Conservation (phyloP, 2,329 filamentous ascomycete species). For the Pseudophaeomoniella oleicola region DNA sequence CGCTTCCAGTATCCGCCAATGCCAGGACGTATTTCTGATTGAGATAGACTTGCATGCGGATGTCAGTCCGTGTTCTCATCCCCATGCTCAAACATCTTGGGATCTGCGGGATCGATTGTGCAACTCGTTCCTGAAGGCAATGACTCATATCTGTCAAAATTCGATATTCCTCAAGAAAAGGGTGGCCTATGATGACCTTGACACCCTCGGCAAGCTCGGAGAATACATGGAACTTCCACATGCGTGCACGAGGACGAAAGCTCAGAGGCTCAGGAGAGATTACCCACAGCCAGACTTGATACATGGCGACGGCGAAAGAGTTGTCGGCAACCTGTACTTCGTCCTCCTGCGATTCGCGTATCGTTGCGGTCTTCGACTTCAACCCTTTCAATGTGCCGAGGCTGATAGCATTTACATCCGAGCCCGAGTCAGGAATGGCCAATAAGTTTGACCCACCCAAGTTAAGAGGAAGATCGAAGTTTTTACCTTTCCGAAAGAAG, state of each 20-base stretch:
- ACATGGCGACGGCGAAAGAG: neutral
- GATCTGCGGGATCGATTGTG: no score
- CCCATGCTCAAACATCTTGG: constrained; percentile 1
- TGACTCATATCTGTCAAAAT: neutral
- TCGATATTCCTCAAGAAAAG: constrained; percentile 1
- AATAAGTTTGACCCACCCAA: neutral
- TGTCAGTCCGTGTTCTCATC: neutral
- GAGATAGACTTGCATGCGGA: constrained; percentile 1
- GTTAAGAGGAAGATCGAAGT: neutral
- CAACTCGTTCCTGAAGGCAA: neutral
- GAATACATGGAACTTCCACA: constrained; percentile 1
- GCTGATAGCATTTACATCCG: constrained; percentile 1
- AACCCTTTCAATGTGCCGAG: neutral
- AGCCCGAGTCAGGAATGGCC: constrained; percentile 1
- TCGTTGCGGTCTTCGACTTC: neutral
- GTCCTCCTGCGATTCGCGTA: neutral
- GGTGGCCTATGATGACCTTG: neutral
- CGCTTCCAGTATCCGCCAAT: constrained; percentile 4
- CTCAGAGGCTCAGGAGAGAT: neutral
- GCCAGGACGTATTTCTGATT: neutral
- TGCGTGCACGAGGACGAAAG: neutral
- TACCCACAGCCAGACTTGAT: neutral
- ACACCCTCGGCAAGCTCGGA: neutral
- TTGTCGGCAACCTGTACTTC: neutral
- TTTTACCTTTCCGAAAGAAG: neutral